Evolutionary conservation across 2,329 filamentous ascomycete species (phyloP).

Genomic region (Arthrobotrys conoides): DNA sequence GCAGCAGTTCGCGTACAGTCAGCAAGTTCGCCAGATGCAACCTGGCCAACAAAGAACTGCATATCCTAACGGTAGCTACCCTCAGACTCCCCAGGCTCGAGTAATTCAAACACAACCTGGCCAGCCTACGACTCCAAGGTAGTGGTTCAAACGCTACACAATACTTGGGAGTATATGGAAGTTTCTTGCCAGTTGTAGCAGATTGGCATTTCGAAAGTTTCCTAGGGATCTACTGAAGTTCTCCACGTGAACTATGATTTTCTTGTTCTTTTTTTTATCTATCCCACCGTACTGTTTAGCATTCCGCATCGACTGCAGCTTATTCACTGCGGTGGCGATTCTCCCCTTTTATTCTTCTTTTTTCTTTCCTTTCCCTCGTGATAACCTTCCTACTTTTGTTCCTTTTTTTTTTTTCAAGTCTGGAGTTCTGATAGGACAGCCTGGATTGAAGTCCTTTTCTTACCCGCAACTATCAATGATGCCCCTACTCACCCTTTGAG

Average conservation of each 20-base stretch:
- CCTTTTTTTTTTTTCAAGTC: not conserved
- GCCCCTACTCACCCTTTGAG: slow-evolving; percentile 17
- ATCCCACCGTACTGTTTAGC: not conserved
- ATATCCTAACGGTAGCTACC: slow-evolving; percentile 37
- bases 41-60: slow-evolving; percentile 20
- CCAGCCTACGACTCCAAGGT: slow-evolving; percentile 4
- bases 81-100: slow-evolving; percentile 18
- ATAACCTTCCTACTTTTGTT: too few relatives aligned
- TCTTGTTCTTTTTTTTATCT: not conserved
- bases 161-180: not conserved
- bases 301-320: not conserved
- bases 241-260: slow-evolving; percentile 8
- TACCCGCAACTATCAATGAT: slow-evolving; percentile 15
- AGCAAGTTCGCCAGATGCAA: slow-evolving; percentile 40
- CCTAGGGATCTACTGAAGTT: not conserved
- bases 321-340: not conserved
- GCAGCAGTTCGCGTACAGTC: slow-evolving; percentile 43
- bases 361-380: not conserved
- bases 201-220: not conserved
- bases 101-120: slow-evolving; percentile 43
- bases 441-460: slow-evolving; percentile 13
- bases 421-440: slow-evolving; percentile 41
- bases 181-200: not conserved
- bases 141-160: not conserved
- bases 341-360: slow-evolving; percentile 1